phyloP scores from a whole-genome alignment of 257 asterid genomes.

The Mentha longifolia region DNA sequence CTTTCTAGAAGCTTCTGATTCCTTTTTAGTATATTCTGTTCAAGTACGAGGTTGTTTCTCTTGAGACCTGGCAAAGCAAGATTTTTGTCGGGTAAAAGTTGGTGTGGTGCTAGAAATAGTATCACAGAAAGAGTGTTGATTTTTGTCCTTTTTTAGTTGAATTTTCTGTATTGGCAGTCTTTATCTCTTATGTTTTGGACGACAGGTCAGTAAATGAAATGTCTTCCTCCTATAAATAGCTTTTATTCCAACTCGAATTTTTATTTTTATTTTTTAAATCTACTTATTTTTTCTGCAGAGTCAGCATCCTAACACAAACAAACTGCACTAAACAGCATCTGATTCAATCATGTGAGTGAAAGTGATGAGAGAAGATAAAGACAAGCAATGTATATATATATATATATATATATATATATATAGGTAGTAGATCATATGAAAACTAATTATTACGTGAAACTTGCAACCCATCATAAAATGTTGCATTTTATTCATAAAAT shows the following conservation, averaged over 20 bases:
- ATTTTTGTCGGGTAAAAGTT: conserved; percentile 23
- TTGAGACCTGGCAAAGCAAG: neutral
- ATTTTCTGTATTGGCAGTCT: conserved; percentile 25
- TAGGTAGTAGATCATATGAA: too few relatives aligned
- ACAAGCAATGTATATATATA: too few relatives aligned
- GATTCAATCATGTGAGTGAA: conserved; percentile 34
- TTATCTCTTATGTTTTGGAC: neutral
- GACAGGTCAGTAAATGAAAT: conserved; percentile 38
- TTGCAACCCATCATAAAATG: too few relatives aligned
- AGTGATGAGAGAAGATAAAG: conserved; percentile 32
- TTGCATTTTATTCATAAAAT: too few relatives aligned
- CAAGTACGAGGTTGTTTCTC: conserved; percentile 40
- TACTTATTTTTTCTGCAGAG: neutral
- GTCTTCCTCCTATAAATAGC: conserved; percentile 5
- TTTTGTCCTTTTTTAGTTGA: conserved; percentile 27
- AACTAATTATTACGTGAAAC: too few relatives aligned
- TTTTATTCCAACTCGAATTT: neutral
- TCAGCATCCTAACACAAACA: conserved; percentile 4
- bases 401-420: too few relatives aligned
- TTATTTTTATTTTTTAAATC: neutral
- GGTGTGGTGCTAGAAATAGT: conserved; percentile 15
- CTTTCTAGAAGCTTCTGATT: conserved; percentile 36
- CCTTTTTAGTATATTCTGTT: conserved; percentile 27
- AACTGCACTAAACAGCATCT: conserved; percentile 24
- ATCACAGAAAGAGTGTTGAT: neutral